phyloP scores from a whole-genome alignment of 805 yeast species.

The Candida odintsovae region DNA sequence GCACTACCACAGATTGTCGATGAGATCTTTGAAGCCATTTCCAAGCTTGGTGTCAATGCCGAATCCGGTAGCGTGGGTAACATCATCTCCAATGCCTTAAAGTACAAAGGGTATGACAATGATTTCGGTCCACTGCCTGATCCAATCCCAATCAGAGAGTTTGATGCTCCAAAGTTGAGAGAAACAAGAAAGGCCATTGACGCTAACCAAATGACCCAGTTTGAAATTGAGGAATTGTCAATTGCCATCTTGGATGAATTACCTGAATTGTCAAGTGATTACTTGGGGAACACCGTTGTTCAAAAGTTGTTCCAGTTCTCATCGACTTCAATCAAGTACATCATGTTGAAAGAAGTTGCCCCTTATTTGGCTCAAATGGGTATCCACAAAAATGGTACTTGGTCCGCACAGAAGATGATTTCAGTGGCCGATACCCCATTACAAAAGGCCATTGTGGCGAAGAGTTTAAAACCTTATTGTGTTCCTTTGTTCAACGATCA shows the following conservation, averaged over 20 bases:
- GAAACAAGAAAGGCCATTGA: conserved; percentile 78
- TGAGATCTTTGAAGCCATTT: conserved; percentile 25
- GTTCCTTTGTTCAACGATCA: conserved; percentile 89
- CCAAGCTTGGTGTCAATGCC: conserved; percentile 27
- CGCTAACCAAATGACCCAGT: conserved; percentile 41
- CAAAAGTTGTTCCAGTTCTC: conserved; percentile 80
- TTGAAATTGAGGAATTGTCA: conserved; percentile 77
- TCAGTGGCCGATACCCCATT: conserved; percentile 60
- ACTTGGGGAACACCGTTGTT: conserved; percentile 91
- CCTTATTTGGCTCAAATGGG: conserved; percentile 88
- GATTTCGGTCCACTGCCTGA: conserved; percentile 76
- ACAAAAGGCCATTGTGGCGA: conserved; percentile 60
- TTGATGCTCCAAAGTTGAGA: conserved; percentile 83
- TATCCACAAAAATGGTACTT: conserved; percentile 95
- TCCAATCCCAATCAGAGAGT: conserved; percentile 59
- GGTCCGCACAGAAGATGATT: conserved; percentile 98
- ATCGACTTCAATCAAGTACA: conserved; percentile 64
- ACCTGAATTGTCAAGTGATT: conserved; percentile 88
- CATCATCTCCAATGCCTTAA: conserved; percentile 38
- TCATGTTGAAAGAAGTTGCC: conserved; percentile 71
- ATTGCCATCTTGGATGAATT: conserved; percentile 81
- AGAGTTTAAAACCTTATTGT: conserved; percentile 71
- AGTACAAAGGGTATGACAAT: conserved; percentile 42
- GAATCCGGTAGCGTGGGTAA: conserved; percentile 31
- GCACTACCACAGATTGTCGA: conserved; percentile 20